These are phyloP conservation scores for Aspergillus cejpii DNA, from an alignment of 2,329 filamentous ascomycete species.

Conservation along the genomic window DNA sequence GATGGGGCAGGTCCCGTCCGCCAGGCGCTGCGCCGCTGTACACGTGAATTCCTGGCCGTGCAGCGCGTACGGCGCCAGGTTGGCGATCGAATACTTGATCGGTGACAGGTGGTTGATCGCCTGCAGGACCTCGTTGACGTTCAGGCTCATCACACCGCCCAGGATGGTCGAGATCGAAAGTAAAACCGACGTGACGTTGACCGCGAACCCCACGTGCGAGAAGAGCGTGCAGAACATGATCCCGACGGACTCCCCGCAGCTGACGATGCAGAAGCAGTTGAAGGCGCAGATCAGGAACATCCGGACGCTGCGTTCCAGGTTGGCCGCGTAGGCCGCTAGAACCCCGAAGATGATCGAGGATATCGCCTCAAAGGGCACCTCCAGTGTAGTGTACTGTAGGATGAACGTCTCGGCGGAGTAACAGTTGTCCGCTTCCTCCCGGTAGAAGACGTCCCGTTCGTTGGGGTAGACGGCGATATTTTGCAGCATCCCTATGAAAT, in stretches of 20 bases:
- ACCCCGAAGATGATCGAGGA: slow-evolving; percentile 61
- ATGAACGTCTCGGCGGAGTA: slow-evolving; percentile 68
- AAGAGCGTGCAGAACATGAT: slow-evolving; percentile 78
- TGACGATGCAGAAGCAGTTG: slow-evolving; percentile 66
- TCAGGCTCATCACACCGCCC: slow-evolving; percentile 63
- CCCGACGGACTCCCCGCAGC: slow-evolving; percentile 66
- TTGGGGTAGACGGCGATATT: slow-evolving; percentile 68
- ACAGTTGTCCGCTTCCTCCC: slow-evolving; percentile 66
- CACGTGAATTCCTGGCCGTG: slow-evolving; percentile 58
- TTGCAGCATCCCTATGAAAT: slow-evolving; percentile 62
- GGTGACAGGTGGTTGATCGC: slow-evolving; percentile 66
- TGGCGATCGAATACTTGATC: slow-evolving; percentile 61
- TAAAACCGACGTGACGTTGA: slow-evolving; percentile 64
- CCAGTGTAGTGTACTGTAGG: slow-evolving; percentile 61
- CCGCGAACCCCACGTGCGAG: slow-evolving; percentile 65
- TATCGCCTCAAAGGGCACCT: slow-evolving; percentile 64
- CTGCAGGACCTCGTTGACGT: slow-evolving; percentile 60
- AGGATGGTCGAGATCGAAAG: slow-evolving; percentile 65
- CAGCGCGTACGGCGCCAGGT: slow-evolving; percentile 61
- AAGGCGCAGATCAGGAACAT: slow-evolving; percentile 64
- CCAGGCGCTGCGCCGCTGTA: slow-evolving; percentile 52
- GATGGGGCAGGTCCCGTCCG: slow-evolving; percentile 58
- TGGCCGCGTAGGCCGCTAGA: slow-evolving; percentile 58
- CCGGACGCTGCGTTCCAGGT: slow-evolving; percentile 54
- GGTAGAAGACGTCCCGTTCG: slow-evolving; percentile 69